Evolutionary conservation across 1,284 basidiomycete species (phyloP), one percentile per base, ranked within the genome.

Genomic region (Trichosporon asahii): DNA sequence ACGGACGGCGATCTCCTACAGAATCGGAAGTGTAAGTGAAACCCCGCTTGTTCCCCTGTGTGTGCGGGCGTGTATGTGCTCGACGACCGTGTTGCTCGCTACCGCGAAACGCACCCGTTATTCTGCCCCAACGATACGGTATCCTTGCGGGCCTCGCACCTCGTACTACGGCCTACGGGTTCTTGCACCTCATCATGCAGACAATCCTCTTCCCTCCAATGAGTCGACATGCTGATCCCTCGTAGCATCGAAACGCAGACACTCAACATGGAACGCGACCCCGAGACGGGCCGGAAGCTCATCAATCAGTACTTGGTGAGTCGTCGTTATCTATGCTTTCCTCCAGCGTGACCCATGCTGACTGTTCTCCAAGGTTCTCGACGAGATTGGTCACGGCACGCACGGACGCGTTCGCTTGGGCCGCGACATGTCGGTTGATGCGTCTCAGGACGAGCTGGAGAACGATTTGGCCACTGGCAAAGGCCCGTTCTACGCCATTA

Each of bases 331-430:
- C 5, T 25, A 53, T 18, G 53, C 14, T 21, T 44, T 23, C 9
- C 11, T 2, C 25, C 31, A 21, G n/a, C 66, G 55, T 29, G 53
- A 27, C 33, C 60, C 33, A 21, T 8, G 57, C 68, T 49, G 46
- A 61, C 61, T 14, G 27, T 53, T 21, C 33, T 15, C 31, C 49
- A 25, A 81, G 74, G 88, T 92, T 70, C 85, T 84, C 9, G 74
- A 87, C 67, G 87, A 87, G 77, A 89, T 94, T 25, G 92, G 92
- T 12, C 88, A 87, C 69, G 92, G 92, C 4, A 91, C 92, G 78
- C 92, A 94, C 79, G 92, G 92, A 53, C 88, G 90, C 76, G 92
- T 94, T 69, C 90, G 88, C 78, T 85, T 90, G 3, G 91, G 90
- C 65, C 86, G 86, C 78, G 89, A 91, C 80, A 84, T 88, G 75